Percentiles rank a stretch among this genome's conserved stretches.
These are phyloP conservation scores for Globisporangium paroecandrum DNA, from an alignment of 352 stramenopile species.

Conservation along the genomic window DNA sequence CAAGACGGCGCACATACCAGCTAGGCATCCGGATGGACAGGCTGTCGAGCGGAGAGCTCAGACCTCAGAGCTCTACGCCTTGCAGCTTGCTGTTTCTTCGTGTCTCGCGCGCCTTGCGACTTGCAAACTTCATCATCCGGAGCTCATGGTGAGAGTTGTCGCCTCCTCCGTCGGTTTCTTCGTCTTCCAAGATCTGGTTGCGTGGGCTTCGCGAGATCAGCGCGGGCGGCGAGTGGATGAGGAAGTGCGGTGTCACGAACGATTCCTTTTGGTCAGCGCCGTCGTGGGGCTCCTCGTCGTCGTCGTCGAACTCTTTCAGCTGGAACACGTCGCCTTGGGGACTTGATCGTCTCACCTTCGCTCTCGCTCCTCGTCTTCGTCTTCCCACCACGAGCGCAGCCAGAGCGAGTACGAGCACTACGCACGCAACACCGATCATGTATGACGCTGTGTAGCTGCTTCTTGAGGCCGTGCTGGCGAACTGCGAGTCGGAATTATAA, in stretches of 20 bases:
- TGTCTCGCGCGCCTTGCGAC: background rate
- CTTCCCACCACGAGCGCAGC: background rate
- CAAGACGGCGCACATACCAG: no score
- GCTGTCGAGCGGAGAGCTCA: background rate
- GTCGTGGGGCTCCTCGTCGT: background rate
- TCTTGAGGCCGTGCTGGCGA: background rate
- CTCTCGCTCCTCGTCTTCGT: background rate
- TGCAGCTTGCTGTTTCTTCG: background rate
- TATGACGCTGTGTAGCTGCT: background rate
- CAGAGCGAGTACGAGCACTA: background rate
- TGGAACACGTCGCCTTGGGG: background rate
- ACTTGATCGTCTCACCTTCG: background rate
- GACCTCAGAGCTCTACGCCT: background rate
- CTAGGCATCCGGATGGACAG: no score
- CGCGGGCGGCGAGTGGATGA: conserved; percentile 7
- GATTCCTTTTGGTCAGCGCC: conserved; percentile 3
- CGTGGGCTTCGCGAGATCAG: background rate
- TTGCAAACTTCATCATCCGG: background rate
- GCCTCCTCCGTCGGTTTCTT: background rate
- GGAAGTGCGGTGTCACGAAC: conserved; percentile 12
- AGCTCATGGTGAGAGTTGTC: background rate
- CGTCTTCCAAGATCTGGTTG: background rate
- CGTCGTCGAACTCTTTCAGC: background rate
- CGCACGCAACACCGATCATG: background rate
- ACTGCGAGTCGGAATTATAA: background rate